Evolutionary conservation across 192 early-diverging fungal genomes (phyloP), one percentile per base, ranked within the genome.

Genomic region (Podila horticola): DNA sequence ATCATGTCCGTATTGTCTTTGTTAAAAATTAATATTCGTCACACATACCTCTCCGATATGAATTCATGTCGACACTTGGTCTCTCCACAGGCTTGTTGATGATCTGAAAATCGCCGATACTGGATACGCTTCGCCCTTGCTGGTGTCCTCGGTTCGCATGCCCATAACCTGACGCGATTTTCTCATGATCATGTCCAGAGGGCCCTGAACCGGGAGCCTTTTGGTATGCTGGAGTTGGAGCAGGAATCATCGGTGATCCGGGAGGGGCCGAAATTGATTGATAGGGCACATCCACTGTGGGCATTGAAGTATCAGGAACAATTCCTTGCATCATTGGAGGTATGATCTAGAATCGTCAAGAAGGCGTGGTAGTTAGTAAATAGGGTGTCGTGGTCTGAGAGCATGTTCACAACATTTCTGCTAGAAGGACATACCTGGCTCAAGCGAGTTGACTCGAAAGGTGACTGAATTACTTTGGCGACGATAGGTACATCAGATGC

Each of bases 81-180:
- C 75, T 28, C 24, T 71, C 75, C 20, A 55, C 31, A 26, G 45
- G 58, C 2, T 31, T 4, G 45, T 38, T 24, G 10, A 60, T 38
- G 0, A 60, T 31, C 15, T 79, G 75, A n/a, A 71, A 33, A 45
- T 79, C 75, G 24, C 75, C 55, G 3, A 79, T 20, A 31, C 75
- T 71, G 3, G 75, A 79, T 33, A 79, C 55, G 30, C 75, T 79
- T 26, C 65, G 34, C 20, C 50, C 69, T 45, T 63, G 68, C 45
- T 79, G 75, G 34, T 79, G 75, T 36, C 58, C 59, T 38, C 55
- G 69, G 1, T 30, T 19, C 12, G 62, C 67, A 58, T 71, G 65
- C 13, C 31, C 58, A 24, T 49, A 58, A 8, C 19, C 58, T 50
- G 22, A 15, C 19, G 30, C 30, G 8, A 6, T 17, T 29, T 10